Evolutionary conservation across 208 protist species (phyloP).

Genomic region (Leishmania aethiopica): DNA sequence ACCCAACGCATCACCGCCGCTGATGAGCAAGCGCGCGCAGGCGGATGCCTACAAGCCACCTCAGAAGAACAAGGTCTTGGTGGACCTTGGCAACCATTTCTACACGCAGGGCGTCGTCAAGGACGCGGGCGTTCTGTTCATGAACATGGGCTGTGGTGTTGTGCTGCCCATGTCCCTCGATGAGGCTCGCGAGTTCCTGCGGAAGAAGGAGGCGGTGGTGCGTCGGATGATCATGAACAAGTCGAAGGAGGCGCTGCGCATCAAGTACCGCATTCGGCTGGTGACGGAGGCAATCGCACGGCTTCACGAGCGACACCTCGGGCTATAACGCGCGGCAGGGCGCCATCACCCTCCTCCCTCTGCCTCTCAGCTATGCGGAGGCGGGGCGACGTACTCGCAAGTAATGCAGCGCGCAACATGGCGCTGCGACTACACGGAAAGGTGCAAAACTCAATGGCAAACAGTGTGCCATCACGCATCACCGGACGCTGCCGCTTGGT

Average conservation of each 20-base stretch:
- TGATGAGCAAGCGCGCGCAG: constrained; percentile 20
- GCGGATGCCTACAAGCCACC: constrained; percentile 21
- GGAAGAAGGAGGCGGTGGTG: constrained; percentile 60
- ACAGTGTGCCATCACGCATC: background rate
- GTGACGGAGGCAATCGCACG: constrained; percentile 75
- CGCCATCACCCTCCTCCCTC: background rate
- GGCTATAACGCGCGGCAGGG: constrained; percentile 3
- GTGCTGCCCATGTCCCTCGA: constrained; percentile 68
- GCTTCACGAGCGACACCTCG: constrained; percentile 44
- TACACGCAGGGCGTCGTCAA: constrained; percentile 58
- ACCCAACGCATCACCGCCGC: background rate
- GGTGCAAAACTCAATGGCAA: no score
- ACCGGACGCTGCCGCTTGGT: background rate
- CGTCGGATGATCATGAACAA: constrained; percentile 29
- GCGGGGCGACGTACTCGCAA: background rate
- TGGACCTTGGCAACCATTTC: constrained; percentile 81
- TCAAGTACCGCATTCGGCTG: constrained; percentile 83
- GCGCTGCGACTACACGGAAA: no score
- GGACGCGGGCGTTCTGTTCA: constrained; percentile 45
- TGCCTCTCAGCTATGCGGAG: background rate
- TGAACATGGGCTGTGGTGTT: constrained; percentile 86
- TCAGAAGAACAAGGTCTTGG: constrained; percentile 65
- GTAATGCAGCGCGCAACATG: background rate
- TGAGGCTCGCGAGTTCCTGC: constrained; percentile 57
- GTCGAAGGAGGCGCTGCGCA: constrained; percentile 61